phyloP scores from a whole-genome alignment of 2,329 filamentous ascomycete genomes.

The Pestalotiopsis sp. region DNA sequence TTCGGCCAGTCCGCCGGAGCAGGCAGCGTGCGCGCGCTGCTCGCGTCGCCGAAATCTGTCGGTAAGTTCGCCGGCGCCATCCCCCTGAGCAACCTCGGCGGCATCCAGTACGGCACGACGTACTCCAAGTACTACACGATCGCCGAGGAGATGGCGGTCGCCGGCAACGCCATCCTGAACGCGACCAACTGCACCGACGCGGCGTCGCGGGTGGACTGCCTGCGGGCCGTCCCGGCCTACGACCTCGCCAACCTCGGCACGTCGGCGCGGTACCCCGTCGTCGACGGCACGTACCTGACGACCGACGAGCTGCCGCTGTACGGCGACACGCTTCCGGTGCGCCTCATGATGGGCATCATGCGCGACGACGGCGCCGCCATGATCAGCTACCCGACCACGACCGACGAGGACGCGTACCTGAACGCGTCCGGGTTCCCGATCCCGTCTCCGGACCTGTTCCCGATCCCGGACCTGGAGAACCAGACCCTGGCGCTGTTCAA shows the following conservation, averaged over 20 bases:
- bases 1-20: conserved; percentile 60
- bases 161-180: conserved; percentile 53
- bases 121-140: conserved; percentile 64
- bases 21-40: conserved; percentile 51
- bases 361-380: conserved; percentile 60
- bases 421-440: conserved; percentile 32
- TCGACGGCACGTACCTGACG: conserved; percentile 59
- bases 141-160: conserved; percentile 49
- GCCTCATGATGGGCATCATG: conserved; percentile 59
- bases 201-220: conserved; percentile 53
- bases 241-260: conserved; percentile 42
- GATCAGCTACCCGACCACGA: conserved; percentile 45
- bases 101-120: conserved; percentile 55
- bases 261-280: conserved; percentile 55
- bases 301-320: conserved; percentile 50
- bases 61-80: conserved; percentile 53
- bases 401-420: conserved; percentile 37
- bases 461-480: conserved; percentile 48
- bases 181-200: conserved; percentile 55
- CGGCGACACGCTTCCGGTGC: conserved; percentile 48
- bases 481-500: conserved; percentile 58
- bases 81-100: conserved; percentile 42
- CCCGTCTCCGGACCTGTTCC: conserved; percentile 48
- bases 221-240: conserved; percentile 48
- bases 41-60: conserved; percentile 49